Conservation (phyloP, 2,329 filamentous ascomycete species). For the Paraphoma sp. region DNA sequence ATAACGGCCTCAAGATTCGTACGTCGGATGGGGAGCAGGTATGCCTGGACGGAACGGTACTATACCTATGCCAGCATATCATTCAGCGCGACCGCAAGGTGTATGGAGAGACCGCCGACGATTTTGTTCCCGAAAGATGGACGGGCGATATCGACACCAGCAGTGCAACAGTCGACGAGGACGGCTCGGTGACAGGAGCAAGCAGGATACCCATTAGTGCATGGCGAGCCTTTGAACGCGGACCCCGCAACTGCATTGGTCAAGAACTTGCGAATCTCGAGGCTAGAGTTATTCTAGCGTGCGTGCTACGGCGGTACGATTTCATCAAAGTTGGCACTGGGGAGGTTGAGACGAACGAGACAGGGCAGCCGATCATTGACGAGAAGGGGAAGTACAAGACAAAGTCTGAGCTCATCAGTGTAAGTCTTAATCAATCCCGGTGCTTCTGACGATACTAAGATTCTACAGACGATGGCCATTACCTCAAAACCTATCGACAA, state of each 20-base stretch:
- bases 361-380: conserved; percentile 32
- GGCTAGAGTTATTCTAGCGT: conserved; percentile 58
- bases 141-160: conserved; percentile 44
- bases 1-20: conserved; percentile 52
- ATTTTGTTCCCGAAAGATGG: conserved; percentile 47
- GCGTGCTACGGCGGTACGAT: conserved; percentile 39
- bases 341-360: conserved; percentile 30
- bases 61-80: conserved; percentile 53
- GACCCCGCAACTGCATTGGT: conserved; percentile 64
- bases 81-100: conserved; percentile 46
- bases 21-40: conserved; percentile 52
- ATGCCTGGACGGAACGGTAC: conserved; percentile 52
- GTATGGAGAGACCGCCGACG: conserved; percentile 38
- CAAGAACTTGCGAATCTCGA: conserved; percentile 64
- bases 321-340: conserved; percentile 45
- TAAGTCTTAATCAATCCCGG: conserved; percentile 18
- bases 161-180: conserved; percentile 19
- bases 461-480: conserved; percentile 34
- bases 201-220: conserved; percentile 50
- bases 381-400: conserved; percentile 37
- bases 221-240: conserved; percentile 63
- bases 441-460: conserved; percentile 7
- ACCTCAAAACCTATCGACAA: conserved; percentile 42
- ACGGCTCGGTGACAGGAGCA: conserved; percentile 9
- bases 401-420: conserved; percentile 41